Conservation (phyloP, 306 rosid species). For the Oemleria cerasiformis region DNA sequence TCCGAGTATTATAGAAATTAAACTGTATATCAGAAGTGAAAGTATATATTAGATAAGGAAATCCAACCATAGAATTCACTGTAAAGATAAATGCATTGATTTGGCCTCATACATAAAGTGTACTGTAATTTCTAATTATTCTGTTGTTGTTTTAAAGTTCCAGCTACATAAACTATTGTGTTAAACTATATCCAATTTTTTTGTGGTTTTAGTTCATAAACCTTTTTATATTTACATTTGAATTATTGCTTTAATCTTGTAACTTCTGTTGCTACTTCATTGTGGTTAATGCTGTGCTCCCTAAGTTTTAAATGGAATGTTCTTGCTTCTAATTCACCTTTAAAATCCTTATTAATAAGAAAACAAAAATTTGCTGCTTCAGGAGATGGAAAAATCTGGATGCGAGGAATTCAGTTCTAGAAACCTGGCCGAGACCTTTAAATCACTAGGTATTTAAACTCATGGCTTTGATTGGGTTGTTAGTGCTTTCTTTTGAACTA, state of each 20-base stretch:
- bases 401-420: constrained; percentile 42
- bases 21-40: not conserved
- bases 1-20: not conserved
- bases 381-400: constrained; percentile 89
- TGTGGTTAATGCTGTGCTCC: not conserved
- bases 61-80: not conserved
- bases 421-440: constrained; percentile 76
- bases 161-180: not conserved
- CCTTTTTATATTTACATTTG: not conserved
- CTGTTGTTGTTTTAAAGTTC: not conserved
- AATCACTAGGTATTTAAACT: constrained; percentile 64
- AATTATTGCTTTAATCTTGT: not conserved
- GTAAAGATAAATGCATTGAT: not conserved
- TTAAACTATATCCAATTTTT: not conserved
- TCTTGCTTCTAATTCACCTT: not conserved
- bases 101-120: not conserved
- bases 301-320: not conserved
- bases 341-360: constrained; percentile 22
- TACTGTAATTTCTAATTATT: not conserved
- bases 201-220: not conserved
- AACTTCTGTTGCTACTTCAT: not conserved
- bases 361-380: constrained; percentile 28
- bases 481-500: not conserved
- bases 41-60: not conserved
- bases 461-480: constrained; percentile 20